These are phyloP conservation scores for Emmonsiellopsis sp. DNA, from an alignment of 2,329 filamentous ascomycete species.

Conservation along the genomic window DNA sequence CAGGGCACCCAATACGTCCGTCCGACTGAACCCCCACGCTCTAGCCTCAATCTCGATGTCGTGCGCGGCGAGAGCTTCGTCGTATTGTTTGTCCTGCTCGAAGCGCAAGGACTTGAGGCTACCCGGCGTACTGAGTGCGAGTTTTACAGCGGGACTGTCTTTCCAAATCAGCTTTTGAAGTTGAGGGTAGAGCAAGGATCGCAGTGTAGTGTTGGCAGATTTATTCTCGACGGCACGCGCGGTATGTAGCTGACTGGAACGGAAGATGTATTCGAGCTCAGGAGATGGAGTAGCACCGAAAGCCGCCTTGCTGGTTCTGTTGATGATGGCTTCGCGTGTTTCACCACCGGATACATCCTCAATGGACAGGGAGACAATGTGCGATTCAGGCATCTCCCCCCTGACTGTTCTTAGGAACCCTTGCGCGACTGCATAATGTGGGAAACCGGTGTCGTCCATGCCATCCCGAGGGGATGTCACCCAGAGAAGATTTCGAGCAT, in stretches of 20 bases:
- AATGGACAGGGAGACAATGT: neutral
- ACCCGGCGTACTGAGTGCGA: constrained; percentile 10
- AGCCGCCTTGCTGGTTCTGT: neutral
- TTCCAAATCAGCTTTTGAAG: neutral
- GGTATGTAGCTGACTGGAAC: constrained; percentile 6
- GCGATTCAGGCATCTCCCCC: constrained; percentile 6
- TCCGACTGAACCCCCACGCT: constrained; percentile 16
- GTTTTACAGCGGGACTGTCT: constrained; percentile 1
- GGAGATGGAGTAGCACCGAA: constrained; percentile 2
- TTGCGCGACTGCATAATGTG: constrained; percentile 2
- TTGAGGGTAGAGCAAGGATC: neutral
- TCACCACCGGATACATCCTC: neutral
- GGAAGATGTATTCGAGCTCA: constrained; percentile 10
- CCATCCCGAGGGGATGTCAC: constrained; percentile 15
- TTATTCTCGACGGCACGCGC: constrained; percentile 7
- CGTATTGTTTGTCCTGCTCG: constrained; percentile 7
- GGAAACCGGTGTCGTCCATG: neutral
- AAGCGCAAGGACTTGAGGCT: constrained; percentile 11
- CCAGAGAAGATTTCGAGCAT: constrained; percentile 22
- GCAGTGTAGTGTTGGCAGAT: constrained; percentile 3
- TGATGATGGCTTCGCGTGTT: neutral
- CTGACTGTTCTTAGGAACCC: constrained; percentile 11
- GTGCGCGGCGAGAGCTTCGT: constrained; percentile 4
- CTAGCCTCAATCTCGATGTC: constrained; percentile 19
- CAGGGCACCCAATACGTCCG: constrained; percentile 12